A percentile compares a stretch with the other conserved stretches of the same genome.
These are phyloP conservation scores for Amesomyces nigricolor DNA, from an alignment of 2,329 filamentous ascomycete genomes.

Conservation along the genomic window DNA sequence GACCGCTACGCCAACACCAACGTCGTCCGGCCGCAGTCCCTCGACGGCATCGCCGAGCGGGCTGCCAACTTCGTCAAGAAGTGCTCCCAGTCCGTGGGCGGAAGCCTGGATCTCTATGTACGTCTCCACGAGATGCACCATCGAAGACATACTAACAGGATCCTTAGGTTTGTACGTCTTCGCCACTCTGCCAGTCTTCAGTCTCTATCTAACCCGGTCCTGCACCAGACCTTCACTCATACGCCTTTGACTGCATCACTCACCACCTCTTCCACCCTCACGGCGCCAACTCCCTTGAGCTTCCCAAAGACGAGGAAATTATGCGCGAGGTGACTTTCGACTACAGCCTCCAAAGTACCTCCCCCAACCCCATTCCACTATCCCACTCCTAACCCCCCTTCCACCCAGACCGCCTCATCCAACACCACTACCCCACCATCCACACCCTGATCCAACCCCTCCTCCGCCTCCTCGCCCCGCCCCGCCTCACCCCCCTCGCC, in stretches of 20 bases:
- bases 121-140: slow-evolving; percentile 23
- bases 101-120: slow-evolving; percentile 58
- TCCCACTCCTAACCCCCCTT: not conserved
- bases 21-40: slow-evolving; percentile 49
- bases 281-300: slow-evolving; percentile 54
- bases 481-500: slow-evolving; percentile 53
- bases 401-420: slow-evolving; percentile 50
- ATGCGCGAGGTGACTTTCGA: slow-evolving; percentile 66
- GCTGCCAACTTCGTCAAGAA: slow-evolving; percentile 50
- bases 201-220: not conserved
- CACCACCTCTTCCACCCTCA: slow-evolving; percentile 65
- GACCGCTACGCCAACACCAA: slow-evolving; percentile 66
- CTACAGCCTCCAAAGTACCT: slow-evolving; percentile 59
- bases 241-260: slow-evolving; percentile 63
- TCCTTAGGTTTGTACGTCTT: slow-evolving; percentile 19
- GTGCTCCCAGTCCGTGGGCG: slow-evolving; percentile 41
- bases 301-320: slow-evolving; percentile 52
- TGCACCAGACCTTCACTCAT: slow-evolving; percentile 50
- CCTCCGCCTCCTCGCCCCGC: slow-evolving; percentile 46
- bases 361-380: not conserved
- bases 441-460: slow-evolving; percentile 43
- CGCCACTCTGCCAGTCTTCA: not conserved
- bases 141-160: slow-evolving; percentile 11
- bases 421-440: slow-evolving; percentile 50
- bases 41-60: slow-evolving; percentile 53